Evolutionary conservation across 2,329 filamentous ascomycete species (phyloP).

Genomic region (Rutstroemia sp.): DNA sequence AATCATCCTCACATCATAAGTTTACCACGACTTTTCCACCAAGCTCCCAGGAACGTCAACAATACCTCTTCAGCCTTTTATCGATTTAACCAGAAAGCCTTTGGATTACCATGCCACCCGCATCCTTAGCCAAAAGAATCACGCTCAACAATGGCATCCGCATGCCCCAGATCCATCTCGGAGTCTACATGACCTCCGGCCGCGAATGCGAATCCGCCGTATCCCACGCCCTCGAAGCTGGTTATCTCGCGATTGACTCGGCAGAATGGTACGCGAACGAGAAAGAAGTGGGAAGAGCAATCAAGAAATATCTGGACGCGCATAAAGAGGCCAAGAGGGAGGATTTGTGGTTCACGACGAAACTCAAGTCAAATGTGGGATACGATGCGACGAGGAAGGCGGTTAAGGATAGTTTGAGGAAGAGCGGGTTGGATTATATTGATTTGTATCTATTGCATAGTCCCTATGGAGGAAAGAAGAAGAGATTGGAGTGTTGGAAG

Average conservation of each 20-base stretch:
- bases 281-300: conserved; percentile 57
- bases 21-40: too few relatives aligned
- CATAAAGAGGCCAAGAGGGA: conserved; percentile 51
- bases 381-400: conserved; percentile 62
- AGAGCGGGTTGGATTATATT: conserved; percentile 64
- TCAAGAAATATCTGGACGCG: conserved; percentile 47
- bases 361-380: conserved; percentile 55
- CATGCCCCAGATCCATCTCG: conserved; percentile 67
- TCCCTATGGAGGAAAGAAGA: conserved; percentile 65
- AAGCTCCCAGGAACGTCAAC: not conserved
- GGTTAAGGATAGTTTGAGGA: conserved; percentile 57
- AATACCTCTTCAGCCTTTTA: not conserved
- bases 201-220: conserved; percentile 52
- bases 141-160: conserved; percentile 30
- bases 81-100: not conserved
- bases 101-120: not conserved
- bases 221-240: conserved; percentile 31
- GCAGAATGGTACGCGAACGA: conserved; percentile 62
- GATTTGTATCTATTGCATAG: conserved; percentile 76
- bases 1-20: not conserved
- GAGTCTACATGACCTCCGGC: conserved; percentile 64
- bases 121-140: not conserved
- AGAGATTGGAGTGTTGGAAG: conserved; percentile 64
- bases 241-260: conserved; percentile 46
- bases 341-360: conserved; percentile 74